Evolutionary conservation across 768 basidiomycete species (phyloP), one percentile per base, ranked within the genome.

Genomic region (Amanita rubescens): DNA sequence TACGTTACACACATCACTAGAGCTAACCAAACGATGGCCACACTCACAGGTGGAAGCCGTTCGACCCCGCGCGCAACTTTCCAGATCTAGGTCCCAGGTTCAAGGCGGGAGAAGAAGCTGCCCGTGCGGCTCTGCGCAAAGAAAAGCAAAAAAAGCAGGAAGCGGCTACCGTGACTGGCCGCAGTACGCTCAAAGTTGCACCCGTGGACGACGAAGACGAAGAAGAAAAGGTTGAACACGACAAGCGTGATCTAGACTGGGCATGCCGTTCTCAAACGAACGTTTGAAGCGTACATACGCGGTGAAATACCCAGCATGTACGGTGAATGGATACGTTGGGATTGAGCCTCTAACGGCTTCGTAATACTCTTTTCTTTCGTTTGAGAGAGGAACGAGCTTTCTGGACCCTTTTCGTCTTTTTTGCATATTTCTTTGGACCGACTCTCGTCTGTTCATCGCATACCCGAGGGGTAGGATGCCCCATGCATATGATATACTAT

Each of bases 291-390:
- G 50, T 95, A 89, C 67, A 66, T 96, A 50, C 76, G 94, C 5
- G 87, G 85, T 1, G 93, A 96, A 68, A 70, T 81, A 27, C 91
- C 94, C 19, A 96, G 94, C 65, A 90, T 92, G 89, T 94, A 94
- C 68, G 91, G 92, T 32, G 92, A 94, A 71, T 81, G 78, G 79
- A 58, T 76, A 51, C 61, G 67, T 42, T 76, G 75, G 75, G 67
- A 48, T 4, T 42, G 35, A 49, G 34, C 34, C 6, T n/a, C n/a
- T n/a, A n/a, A n/a, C n/a, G n/a, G n/a, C n/a, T n/a, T n/a, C n/a
- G n/a, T n/a, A n/a, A n/a, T n/a, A n/a, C n/a, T n/a, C n/a, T n/a
- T n/a, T n/a, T n/a, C n/a, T n/a, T n/a, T n/a, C n/a, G n/a, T n/a
- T n/a, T n/a, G n/a, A n/a, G n/a, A n/a, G n/a, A n/a, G n/a, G n/a